A percentile compares a stretch with the other conserved stretches of the same genome.
Evolutionary conservation across 176 grass and related monocot species (phyloP).

Genomic region (Oryza nivara): DNA sequence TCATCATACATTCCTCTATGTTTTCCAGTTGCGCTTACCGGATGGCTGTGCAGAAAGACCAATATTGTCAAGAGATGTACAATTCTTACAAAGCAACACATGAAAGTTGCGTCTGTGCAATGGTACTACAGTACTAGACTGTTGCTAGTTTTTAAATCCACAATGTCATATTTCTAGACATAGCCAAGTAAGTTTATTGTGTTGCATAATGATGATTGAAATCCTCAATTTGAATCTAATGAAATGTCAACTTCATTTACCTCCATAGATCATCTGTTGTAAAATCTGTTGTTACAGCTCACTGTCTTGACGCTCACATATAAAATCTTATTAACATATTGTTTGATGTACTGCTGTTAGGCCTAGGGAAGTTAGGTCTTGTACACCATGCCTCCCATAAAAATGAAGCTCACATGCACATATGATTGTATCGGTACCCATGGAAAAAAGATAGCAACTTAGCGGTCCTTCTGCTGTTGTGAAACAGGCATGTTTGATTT

Average conservation of each 20-base stretch:
- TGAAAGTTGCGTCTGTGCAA: slow-evolving; percentile 45
- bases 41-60: slow-evolving; percentile 54
- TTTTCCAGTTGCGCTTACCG: slow-evolving; percentile 52
- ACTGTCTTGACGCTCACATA: neutral
- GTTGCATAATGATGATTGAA: neutral
- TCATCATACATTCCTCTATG: slow-evolving; percentile 22
- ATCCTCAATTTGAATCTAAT: slow-evolving; percentile 20
- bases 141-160: slow-evolving; percentile 12
- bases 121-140: slow-evolving; percentile 41
- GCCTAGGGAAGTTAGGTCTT: neutral
- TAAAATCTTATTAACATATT: slow-evolving; percentile 23
- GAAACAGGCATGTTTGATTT: neutral
- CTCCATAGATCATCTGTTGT: neutral
- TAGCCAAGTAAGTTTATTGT: neutral
- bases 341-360: neutral
- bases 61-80: slow-evolving; percentile 58
- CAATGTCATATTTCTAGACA: slow-evolving; percentile 29
- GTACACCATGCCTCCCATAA: neutral
- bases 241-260: neutral
- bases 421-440: neutral
- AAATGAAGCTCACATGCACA: slow-evolving; percentile 13
- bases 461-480: neutral
- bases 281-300: neutral
- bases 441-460: neutral
- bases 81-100: slow-evolving; percentile 41